Conservation (phyloP, 306 rosid species). For the Cicer judaicum region DNA sequence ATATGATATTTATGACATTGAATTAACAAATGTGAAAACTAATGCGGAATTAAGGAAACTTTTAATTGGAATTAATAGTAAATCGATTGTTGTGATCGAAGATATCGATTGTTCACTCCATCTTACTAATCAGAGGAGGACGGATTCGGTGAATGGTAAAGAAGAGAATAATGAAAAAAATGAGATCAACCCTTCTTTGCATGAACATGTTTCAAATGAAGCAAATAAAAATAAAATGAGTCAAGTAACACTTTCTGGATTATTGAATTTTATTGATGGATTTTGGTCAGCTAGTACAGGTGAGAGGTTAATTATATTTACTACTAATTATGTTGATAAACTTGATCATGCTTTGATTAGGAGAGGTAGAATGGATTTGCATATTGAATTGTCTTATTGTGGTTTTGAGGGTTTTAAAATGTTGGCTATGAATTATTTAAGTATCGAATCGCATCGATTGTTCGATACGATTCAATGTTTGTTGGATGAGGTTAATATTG, state of each 20-base stretch:
- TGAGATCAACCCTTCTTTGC: neutral
- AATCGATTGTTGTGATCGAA: constrained; percentile 66
- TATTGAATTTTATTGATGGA: constrained; percentile 75
- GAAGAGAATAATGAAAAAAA: constrained; percentile 23
- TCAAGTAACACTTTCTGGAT: constrained; percentile 69
- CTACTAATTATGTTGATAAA: constrained; percentile 69
- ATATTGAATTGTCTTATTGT: constrained; percentile 67
- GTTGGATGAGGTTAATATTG: constrained; percentile 45
- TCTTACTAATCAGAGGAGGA: constrained; percentile 54
- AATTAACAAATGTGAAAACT: constrained; percentile 57
- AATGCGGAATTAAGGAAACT: constrained; percentile 64
- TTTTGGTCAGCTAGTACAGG: constrained; percentile 73
- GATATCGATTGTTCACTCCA: constrained; percentile 75
- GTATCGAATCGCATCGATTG: constrained; percentile 48
- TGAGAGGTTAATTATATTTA: constrained; percentile 68
- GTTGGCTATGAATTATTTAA: constrained; percentile 62
- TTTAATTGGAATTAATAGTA: constrained; percentile 58
- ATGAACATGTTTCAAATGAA: neutral
- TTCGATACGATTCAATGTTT: constrained; percentile 38
- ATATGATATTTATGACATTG: constrained; percentile 68
- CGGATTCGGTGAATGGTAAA: constrained; percentile 30
- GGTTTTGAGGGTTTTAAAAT: constrained; percentile 62
- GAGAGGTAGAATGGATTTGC: constrained; percentile 79
- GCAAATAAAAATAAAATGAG: constrained; percentile 41
- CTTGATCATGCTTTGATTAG: constrained; percentile 75